phyloP scores from a whole-genome alignment of 2,329 filamentous ascomycete species.

The Peltaster fructicola region DNA sequence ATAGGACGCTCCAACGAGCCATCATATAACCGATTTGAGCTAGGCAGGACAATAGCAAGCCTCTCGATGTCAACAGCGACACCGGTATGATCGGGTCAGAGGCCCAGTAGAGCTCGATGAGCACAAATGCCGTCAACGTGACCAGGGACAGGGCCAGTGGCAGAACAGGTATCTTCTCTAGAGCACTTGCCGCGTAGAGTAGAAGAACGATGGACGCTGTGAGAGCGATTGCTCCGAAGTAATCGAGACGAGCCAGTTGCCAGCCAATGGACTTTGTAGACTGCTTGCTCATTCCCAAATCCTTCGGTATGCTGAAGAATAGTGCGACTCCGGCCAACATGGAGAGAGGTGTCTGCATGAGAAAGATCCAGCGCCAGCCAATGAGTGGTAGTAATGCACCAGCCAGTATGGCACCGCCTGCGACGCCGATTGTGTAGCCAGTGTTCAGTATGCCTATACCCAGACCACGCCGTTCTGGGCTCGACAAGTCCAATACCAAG shows the following conservation, averaged over 20 bases:
- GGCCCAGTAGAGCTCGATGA: constrained; percentile 46
- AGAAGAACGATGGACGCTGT: constrained; percentile 50
- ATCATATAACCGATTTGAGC: constrained; percentile 65
- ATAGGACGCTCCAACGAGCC: constrained; percentile 61
- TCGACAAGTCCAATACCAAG: constrained; percentile 56
- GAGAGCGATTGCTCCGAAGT: constrained; percentile 50
- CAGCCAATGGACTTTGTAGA: constrained; percentile 11
- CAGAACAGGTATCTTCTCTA: constrained; percentile 38
- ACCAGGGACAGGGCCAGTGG: constrained; percentile 44
- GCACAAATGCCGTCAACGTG: constrained; percentile 38
- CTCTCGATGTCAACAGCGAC: constrained; percentile 48
- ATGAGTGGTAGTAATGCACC: constrained; percentile 44
- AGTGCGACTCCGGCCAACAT: constrained; percentile 44
- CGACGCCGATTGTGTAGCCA: constrained; percentile 53
- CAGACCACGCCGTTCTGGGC: constrained; percentile 48
- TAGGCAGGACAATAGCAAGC: constrained; percentile 55
- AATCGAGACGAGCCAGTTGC: constrained; percentile 48
- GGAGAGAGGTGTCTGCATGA: constrained; percentile 48
- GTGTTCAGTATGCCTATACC: constrained; percentile 60
- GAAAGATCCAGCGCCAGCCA: constrained; percentile 63
- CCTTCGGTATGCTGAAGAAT: constrained; percentile 45
- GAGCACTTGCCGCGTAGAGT: constrained; percentile 50
- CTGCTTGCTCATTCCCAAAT: too few relatives aligned
- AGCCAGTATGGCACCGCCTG: constrained; percentile 52
- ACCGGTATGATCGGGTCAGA: constrained; percentile 60